Conservation (phyloP, 192 early-diverging fungal species). For the Cladochytrium replicatum region DNA sequence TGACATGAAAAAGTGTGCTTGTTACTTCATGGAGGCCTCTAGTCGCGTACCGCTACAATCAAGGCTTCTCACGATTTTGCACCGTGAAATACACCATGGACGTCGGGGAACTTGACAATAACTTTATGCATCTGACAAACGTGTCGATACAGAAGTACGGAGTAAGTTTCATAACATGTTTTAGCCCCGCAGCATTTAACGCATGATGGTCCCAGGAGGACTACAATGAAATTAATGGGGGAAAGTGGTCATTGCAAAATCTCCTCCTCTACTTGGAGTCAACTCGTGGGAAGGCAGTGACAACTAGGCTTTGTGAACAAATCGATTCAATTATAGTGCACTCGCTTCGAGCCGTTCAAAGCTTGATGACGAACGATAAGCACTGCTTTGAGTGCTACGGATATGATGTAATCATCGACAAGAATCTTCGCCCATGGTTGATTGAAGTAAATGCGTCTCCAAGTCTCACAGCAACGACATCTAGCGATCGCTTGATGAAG, state of each 20-base stretch:
- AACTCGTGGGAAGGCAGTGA: slow-evolving; percentile 29
- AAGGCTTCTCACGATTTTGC: slow-evolving; percentile 45
- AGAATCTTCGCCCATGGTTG: slow-evolving; percentile 42
- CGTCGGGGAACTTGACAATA: slow-evolving; percentile 42
- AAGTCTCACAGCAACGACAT: slow-evolving; percentile 35
- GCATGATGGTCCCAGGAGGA: slow-evolving; percentile 25
- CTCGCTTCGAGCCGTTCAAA: slow-evolving; percentile 39
- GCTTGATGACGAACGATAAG: slow-evolving; percentile 36
- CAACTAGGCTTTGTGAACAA: slow-evolving; percentile 30
- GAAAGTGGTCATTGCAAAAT: slow-evolving; percentile 44
- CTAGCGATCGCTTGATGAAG: slow-evolving; percentile 41
- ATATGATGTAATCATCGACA: slow-evolving; percentile 47
- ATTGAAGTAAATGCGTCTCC: slow-evolving; percentile 53
- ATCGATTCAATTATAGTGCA: slow-evolving; percentile 47
- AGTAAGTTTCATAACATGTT: slow-evolving; percentile 15
- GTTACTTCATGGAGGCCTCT: slow-evolving; percentile 49
- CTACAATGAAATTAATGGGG: slow-evolving; percentile 50
- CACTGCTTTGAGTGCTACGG: slow-evolving; percentile 53
- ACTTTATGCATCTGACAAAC: slow-evolving; percentile 49
- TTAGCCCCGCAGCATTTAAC: not conserved
- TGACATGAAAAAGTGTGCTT: slow-evolving; percentile 23
- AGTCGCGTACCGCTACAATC: slow-evolving; percentile 42
- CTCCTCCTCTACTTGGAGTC: slow-evolving; percentile 34
- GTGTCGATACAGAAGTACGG: slow-evolving; percentile 53
- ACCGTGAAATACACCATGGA: slow-evolving; percentile 42